Conservation (phyloP, 345 rosid genomes). For the Lepidium didymum region DNA sequence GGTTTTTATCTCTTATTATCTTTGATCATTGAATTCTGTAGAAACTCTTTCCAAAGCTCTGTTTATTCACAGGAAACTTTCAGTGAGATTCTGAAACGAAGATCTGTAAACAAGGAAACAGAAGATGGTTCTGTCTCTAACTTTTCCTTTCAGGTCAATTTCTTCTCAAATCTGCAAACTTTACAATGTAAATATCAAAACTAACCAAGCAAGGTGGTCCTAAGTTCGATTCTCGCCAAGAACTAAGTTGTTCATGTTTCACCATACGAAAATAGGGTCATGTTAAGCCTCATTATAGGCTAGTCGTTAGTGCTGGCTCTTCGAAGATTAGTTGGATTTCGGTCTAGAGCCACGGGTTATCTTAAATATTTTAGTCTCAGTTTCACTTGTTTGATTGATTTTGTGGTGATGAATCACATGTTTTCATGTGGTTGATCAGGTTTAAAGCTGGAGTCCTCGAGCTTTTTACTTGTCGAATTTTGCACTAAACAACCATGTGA, state of each 20-base stretch:
- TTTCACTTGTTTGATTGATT: neutral
- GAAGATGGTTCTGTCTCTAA: constrained; percentile 34
- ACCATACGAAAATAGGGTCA: too few species aligned
- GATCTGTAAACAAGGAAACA: constrained; percentile 13
- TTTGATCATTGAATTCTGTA: neutral
- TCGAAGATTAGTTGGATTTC: too few species aligned
- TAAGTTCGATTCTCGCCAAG: too few species aligned
- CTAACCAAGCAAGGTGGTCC: too few species aligned
- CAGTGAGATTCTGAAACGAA: constrained; percentile 5
- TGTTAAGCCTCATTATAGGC: too few species aligned
- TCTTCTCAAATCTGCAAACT: neutral
- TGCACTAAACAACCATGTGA: constrained; percentile 55
- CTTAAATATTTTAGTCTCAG: neutral
- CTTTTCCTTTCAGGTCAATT: constrained; percentile 54
- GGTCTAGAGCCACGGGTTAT: too few species aligned
- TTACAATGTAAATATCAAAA: too few species aligned
- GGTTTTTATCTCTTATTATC: constrained; percentile 23
- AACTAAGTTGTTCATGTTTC: too few species aligned
- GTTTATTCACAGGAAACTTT: constrained; percentile 17
- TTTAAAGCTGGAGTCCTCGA: constrained; percentile 69
- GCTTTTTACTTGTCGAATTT: constrained; percentile 53
- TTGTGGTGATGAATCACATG: neutral
- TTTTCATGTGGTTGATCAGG: constrained; percentile 30
- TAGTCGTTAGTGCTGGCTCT: too few species aligned
- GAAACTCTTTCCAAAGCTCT: neutral